Conservation (phyloP, 2,329 filamentous ascomycete species). For the Fusarium sp. region DNA sequence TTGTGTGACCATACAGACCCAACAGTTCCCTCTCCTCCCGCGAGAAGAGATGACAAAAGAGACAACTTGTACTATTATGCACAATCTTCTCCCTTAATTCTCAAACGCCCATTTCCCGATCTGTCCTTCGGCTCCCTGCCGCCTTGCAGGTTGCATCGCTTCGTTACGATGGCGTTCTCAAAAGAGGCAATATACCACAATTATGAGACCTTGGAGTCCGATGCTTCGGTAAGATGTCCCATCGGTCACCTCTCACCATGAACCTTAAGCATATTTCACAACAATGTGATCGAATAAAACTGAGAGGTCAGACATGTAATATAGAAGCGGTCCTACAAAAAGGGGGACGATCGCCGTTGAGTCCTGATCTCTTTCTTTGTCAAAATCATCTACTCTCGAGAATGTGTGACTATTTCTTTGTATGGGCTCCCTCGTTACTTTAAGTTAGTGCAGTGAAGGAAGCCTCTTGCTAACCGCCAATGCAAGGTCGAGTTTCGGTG, state of each 20-base stretch:
- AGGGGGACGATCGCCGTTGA: conserved; percentile 1
- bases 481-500: conserved; percentile 39
- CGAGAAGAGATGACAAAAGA: conserved; percentile 30
- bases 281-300: not conserved
- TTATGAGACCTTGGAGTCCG: conserved; percentile 10
- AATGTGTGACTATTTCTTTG: conserved; percentile 42
- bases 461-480: not conserved
- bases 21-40: conserved; percentile 27
- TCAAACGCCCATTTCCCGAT: conserved; percentile 17
- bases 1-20: not conserved
- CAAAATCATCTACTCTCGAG: not conserved
- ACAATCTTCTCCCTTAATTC: not conserved
- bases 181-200: conserved; percentile 32
- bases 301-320: conserved; percentile 2
- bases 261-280: not conserved
- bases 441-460: not conserved
- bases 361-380: not conserved
- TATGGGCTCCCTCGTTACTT: not conserved
- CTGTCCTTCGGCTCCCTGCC: conserved; percentile 17
- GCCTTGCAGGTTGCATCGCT: conserved; percentile 28
- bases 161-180: conserved; percentile 18
- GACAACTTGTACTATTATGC: conserved; percentile 8
- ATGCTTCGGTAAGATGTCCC: conserved; percentile 19
- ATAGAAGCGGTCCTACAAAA: not conserved
- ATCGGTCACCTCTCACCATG: conserved; percentile 19